A percentile compares a stretch with the other conserved stretches of the same genome.
Evolutionary conservation across 495 filamentous ascomycete genomes (phyloP).

Genomic region (Cudoniella acicularis): DNA sequence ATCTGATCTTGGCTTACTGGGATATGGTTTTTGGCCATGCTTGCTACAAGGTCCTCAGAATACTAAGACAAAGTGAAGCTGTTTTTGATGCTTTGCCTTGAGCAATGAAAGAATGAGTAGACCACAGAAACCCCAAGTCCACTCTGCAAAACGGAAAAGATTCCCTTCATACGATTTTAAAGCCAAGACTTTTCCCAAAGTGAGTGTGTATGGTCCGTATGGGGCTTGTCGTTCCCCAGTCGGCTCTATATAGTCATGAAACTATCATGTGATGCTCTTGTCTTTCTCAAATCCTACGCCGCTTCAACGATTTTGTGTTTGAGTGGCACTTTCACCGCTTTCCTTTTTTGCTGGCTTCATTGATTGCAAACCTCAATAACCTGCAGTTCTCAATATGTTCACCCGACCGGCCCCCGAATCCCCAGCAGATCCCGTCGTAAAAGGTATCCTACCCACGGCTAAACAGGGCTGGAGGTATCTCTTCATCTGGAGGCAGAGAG

Average conservation of each 20-base stretch:
- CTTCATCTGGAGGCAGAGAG: slow-evolving; percentile 64
- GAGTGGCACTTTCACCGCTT: not conserved
- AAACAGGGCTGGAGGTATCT: slow-evolving; percentile 59
- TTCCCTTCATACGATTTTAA: not conserved
- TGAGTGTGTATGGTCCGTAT: not conserved
- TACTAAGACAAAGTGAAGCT: not conserved
- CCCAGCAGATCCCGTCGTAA: slow-evolving; percentile 54
- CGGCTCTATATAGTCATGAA: not conserved
- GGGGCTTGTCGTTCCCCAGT: not conserved
- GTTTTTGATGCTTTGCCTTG: not conserved
- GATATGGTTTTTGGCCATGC: not conserved
- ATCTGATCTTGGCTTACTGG: not conserved
- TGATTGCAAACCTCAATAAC: too few relatives aligned
- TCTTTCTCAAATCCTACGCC: too few relatives aligned
- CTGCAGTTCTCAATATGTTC: not conserved
- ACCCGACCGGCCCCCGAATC: not conserved
- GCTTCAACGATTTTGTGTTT: not conserved
- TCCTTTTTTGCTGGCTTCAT: too few relatives aligned
- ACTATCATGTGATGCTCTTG: too few relatives aligned
- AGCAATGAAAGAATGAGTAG: not conserved
- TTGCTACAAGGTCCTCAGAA: not conserved
- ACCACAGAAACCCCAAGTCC: not conserved
- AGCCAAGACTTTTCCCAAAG: not conserved
- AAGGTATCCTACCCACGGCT: slow-evolving; percentile 54
- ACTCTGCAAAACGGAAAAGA: not conserved